A percentile compares a stretch with the other conserved stretches of the same genome.
Evolutionary conservation across 1,284 basidiomycete species (phyloP).

Genomic region (Butyriboletus appendiculatus): DNA sequence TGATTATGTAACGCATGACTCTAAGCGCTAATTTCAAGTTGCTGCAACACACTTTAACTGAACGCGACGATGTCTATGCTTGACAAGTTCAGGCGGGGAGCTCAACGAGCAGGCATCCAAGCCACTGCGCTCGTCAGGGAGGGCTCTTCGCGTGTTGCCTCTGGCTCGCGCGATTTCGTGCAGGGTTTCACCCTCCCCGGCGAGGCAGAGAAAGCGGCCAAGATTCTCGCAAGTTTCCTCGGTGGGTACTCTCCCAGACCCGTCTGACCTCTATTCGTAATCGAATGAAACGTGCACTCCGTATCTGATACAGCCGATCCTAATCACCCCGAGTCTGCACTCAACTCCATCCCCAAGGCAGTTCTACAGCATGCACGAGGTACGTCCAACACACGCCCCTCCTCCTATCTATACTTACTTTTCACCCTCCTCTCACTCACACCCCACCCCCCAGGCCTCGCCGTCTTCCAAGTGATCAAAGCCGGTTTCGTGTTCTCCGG

Average conservation of each 20-base stretch:
- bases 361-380: slow-evolving; percentile 90
- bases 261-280: not conserved
- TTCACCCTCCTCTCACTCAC: not conserved
- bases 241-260: slow-evolving; percentile 48
- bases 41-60: too few relatives aligned
- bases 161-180: slow-evolving; percentile 72
- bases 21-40: too few relatives aligned
- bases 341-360: slow-evolving; percentile 94
- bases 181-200: slow-evolving; percentile 86
- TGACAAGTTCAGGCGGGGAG: slow-evolving; percentile 79
- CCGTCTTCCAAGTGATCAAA: slow-evolving; percentile 93
- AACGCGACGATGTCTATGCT: slow-evolving; percentile 57
- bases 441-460: slow-evolving; percentile 63
- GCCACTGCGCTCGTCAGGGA: slow-evolving; percentile 73
- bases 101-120: slow-evolving; percentile 79
- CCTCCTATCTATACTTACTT: not conserved
- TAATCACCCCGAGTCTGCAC: slow-evolving; percentile 83
- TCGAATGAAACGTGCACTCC: too few relatives aligned
- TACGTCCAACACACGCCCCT: slow-evolving; percentile 32
- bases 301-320: slow-evolving; percentile 71
- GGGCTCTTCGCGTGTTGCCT: slow-evolving; percentile 65
- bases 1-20: not conserved
- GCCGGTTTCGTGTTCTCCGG: slow-evolving; percentile 97
- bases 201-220: slow-evolving; percentile 90
- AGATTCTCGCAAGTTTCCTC: slow-evolving; percentile 87